Evolutionary conservation across 768 basidiomycete species (phyloP).

Genomic region (Suillus subalutaceus): DNA sequence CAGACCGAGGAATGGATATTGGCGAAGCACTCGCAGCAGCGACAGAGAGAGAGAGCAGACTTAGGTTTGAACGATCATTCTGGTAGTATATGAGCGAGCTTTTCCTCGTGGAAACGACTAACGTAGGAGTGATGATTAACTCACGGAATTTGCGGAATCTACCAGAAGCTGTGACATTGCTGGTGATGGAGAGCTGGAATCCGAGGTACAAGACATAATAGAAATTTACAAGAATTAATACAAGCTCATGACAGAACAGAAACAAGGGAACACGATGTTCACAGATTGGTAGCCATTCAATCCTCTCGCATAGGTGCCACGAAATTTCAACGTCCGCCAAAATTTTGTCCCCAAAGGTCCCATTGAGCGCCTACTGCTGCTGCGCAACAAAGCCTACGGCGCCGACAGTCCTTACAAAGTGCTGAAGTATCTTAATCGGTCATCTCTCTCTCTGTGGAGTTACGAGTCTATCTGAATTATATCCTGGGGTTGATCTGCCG

Average conservation of each 20-base stretch:
- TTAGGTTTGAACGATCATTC: constrained; percentile 28
- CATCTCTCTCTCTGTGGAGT: neutral
- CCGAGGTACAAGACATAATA: constrained; percentile 9
- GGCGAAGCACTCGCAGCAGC: constrained; percentile 56
- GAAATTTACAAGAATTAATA: constrained; percentile 15
- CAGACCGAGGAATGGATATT: constrained; percentile 38
- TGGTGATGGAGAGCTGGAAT: neutral
- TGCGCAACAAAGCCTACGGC: neutral
- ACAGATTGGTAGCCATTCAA: neutral
- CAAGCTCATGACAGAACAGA: constrained; percentile 20
- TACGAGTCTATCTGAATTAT: neutral
- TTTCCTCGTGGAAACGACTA: neutral
- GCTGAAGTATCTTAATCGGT: neutral
- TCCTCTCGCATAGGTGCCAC: constrained; percentile 11
- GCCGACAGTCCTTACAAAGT: neutral
- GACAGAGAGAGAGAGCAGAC: constrained; percentile 71
- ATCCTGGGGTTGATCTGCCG: neutral
- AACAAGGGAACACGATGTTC: constrained; percentile 10
- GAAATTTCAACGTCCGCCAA: constrained; percentile 32
- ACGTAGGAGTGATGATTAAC: constrained; percentile 6
- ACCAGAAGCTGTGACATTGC: constrained; percentile 17
- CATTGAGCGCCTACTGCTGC: neutral
- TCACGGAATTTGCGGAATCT: constrained; percentile 13
- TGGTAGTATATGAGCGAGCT: neutral
- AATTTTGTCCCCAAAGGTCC: constrained; percentile 23